Evolutionary conservation across 345 rosid species (phyloP).

Genomic region (Toxicodendron radicans): DNA sequence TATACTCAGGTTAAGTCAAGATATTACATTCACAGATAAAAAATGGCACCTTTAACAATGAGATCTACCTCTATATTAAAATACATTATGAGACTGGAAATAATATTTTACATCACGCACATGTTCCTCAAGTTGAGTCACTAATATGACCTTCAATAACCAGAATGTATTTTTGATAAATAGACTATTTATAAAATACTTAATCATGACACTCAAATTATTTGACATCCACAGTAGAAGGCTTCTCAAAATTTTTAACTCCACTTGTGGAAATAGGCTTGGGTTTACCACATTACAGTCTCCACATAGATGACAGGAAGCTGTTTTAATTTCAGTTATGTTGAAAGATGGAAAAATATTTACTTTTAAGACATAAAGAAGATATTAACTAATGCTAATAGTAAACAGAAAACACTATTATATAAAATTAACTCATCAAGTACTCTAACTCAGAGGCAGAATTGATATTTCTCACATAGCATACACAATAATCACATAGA

Average conservation of each 20-base stretch:
- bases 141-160: neutral
- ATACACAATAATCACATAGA: neutral
- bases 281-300: neutral
- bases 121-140: neutral
- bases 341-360: neutral
- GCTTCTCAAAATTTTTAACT: neutral
- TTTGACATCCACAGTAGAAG: neutral
- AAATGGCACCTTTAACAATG: neutral
- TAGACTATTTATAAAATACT: neutral
- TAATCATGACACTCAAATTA: neutral
- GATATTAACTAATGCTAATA: neutral
- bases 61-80: neutral
- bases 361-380: neutral
- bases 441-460: neutral
- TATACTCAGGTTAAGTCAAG: neutral
- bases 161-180: too few species aligned
- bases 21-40: neutral
- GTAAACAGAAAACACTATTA: neutral
- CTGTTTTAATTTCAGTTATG: neutral
- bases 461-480: neutral
- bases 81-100: neutral
- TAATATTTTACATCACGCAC: neutral
- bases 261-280: neutral
- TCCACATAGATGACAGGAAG: neutral
- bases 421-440: neutral